Conservation (phyloP, 176 grass and related monocot genomes). For the Themeda triandra region DNA sequence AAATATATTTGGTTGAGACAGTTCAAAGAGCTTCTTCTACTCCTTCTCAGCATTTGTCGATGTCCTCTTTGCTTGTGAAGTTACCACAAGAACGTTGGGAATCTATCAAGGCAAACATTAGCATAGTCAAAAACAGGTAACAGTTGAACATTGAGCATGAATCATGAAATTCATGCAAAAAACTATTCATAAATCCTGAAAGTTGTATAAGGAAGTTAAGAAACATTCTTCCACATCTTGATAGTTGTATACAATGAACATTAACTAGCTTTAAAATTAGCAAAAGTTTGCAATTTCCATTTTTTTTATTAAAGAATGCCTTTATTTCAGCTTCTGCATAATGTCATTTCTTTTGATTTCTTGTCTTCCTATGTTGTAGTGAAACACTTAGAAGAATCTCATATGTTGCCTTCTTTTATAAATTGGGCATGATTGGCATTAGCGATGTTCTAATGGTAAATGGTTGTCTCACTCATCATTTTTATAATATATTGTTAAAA, state of each 20-base stretch:
- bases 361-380: constrained; percentile 45
- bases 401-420: constrained; percentile 75
- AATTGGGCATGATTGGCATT: constrained; percentile 87
- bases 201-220: not conserved
- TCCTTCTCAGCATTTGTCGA: constrained; percentile 22
- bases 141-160: not conserved
- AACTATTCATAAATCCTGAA: not conserved
- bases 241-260: not conserved
- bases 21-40: constrained; percentile 36
- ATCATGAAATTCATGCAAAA: not conserved
- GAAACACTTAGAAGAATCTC: constrained; percentile 55
- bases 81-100: constrained; percentile 52
- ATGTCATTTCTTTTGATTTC: not conserved
- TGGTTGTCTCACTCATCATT: not conserved
- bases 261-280: not conserved
- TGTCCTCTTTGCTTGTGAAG: constrained; percentile 34
- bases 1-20: constrained; percentile 71
- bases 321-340: not conserved
- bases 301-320: not conserved
- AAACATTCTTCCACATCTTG: not conserved
- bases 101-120: constrained; percentile 61
- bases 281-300: not conserved
- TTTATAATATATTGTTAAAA: not conserved
- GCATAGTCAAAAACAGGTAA: constrained; percentile 54
- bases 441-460: constrained; percentile 70